Evolutionary conservation across 371 early-diverging fungal species (phyloP), one percentile per base, ranked within the genome.

Genomic region (Apophysomyces elegans): DNA sequence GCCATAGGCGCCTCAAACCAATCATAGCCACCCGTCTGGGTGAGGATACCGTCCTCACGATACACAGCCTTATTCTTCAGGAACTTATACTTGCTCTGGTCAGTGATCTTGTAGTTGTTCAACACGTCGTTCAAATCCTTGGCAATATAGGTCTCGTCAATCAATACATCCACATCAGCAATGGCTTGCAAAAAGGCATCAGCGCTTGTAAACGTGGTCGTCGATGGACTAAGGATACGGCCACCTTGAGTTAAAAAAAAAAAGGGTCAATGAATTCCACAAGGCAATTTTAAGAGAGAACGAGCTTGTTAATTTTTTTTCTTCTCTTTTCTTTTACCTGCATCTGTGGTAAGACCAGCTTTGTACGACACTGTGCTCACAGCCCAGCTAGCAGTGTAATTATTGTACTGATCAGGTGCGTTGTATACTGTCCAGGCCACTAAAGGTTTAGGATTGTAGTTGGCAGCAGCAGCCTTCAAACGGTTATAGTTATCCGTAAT

Each of bases 1-100:
- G 68, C 84, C n/a, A 91, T 74, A 12, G 89, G 90, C 7, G 83
- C 72, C 41, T 88, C 86, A 75, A 90, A 92, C 92, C 92, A 93
- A 62, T 84, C 85, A 44, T 81, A 78, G 39, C 90, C 91, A 61
- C 86, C 88, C 11, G 82, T 73, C 5, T 73, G 71, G 65, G 85
- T 91, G 63, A 84, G 73, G 16, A 87, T 61, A 64, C 91, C 89
- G 64, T 92, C 93, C 67, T 87, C 81, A 61, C 91, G 87, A 77
- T 70, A 92, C 54, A 92, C 77, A 16, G 86, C 85, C 61, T 81
- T 73, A 69, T 89, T 84, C 44, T 80, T 67, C 59, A 89, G 61
- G 67, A 90, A 91, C 80, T 88, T 86, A 81, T 79, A 89, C n/a
- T 77, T 69, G 54, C 57, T 46, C 43, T 73, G 67, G 39, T 71